These are phyloP conservation scores for Salvia miltiorrhiza DNA, from an alignment of 257 asterid species.

Conservation along the genomic window DNA sequence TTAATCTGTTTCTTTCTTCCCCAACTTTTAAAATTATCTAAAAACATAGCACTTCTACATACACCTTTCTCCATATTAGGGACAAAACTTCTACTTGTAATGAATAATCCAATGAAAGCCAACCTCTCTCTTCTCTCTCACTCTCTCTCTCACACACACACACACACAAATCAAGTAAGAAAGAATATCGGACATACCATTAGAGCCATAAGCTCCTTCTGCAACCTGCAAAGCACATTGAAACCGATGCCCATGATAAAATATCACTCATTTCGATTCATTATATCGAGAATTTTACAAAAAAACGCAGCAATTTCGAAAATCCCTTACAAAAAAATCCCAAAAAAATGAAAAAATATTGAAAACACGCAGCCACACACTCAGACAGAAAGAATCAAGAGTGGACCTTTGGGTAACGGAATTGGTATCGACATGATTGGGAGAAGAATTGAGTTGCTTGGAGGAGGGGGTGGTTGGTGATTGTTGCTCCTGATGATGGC, in stretches of 20 bases:
- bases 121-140: neutral
- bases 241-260: neutral
- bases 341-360: neutral
- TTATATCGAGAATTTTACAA: neutral
- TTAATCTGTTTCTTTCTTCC: neutral
- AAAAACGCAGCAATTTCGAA: neutral
- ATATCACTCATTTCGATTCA: constrained; percentile 14
- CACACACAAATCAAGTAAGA: neutral
- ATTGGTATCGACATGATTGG: constrained; percentile 48
- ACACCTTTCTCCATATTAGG: neutral
- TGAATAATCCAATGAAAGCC: neutral
- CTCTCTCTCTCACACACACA: neutral
- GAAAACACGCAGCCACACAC: neutral
- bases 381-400: neutral
- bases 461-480: constrained; percentile 36
- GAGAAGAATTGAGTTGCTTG: constrained; percentile 48
- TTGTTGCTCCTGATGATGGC: constrained; percentile 30
- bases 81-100: neutral
- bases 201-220: constrained; percentile 76
- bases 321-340: neutral
- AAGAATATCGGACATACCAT: constrained; percentile 42
- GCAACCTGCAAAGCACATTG: constrained; percentile 46
- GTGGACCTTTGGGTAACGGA: constrained; percentile 62
- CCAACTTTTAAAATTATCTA: neutral
- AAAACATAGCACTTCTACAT: neutral